Conservation (phyloP, 768 basidiomycete genomes). For the Brasilioporus rufonigricans region DNA sequence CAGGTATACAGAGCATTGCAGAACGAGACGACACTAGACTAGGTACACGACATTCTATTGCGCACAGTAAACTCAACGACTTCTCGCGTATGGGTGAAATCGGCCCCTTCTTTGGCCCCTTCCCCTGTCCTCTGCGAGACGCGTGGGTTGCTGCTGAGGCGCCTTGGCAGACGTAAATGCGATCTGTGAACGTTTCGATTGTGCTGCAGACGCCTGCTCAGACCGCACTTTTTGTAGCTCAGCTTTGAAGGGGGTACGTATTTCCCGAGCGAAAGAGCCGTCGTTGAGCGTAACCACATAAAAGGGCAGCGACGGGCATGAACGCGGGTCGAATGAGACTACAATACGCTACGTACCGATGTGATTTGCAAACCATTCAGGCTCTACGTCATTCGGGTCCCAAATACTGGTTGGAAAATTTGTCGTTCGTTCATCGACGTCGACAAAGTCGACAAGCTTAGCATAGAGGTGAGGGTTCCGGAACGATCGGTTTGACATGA, state of each 20-base stretch:
- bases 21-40: slow-evolving; percentile 8
- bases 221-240: slow-evolving; percentile 58
- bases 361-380: slow-evolving; percentile 73
- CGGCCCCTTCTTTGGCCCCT: slow-evolving; percentile 20
- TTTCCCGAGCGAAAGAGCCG: slow-evolving; percentile 1
- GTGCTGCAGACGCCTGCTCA: slow-evolving; percentile 54
- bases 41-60: slow-evolving; percentile 12
- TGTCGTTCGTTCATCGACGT: slow-evolving; percentile 83
- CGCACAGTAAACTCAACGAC: slow-evolving; percentile 13
- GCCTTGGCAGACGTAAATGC: slow-evolving; percentile 48
- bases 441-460: slow-evolving; percentile 92
- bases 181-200: slow-evolving; percentile 62
- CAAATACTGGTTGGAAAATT: slow-evolving; percentile 77
- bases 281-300: slow-evolving; percentile 3
- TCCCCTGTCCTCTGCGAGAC: slow-evolving; percentile 16
- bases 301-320: slow-evolving; percentile 14
- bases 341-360: slow-evolving; percentile 58
- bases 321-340: slow-evolving; percentile 25
- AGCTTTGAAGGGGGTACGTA: slow-evolving; percentile 41
- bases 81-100: slow-evolving; percentile 29
- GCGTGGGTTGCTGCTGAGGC: slow-evolving; percentile 8
- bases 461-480: slow-evolving; percentile 96
- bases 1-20: slow-evolving; percentile 2
- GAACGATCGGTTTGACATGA: slow-evolving; percentile 91
- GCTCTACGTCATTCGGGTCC: slow-evolving; percentile 61